phyloP scores from a whole-genome alignment of 345 rosid species.

The Isatis tinctoria region DNA sequence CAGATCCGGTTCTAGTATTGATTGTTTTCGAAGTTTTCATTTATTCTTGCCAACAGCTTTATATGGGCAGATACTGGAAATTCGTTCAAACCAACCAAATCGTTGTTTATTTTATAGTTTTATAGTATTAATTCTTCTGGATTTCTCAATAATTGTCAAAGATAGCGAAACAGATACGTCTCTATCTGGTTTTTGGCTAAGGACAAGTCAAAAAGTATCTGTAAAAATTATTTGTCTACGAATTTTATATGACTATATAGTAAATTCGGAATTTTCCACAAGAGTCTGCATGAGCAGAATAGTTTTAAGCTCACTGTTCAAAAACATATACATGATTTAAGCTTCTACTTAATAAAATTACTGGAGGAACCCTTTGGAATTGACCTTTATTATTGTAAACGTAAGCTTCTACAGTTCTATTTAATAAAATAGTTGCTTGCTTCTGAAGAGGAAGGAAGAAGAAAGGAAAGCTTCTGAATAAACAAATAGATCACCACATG shows the following conservation, averaged over 20 bases:
- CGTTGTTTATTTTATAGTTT: neutral
- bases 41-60: neutral
- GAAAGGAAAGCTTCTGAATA: too few relatives aligned
- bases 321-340: neutral
- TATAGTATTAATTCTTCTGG: neutral
- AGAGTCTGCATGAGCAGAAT: neutral
- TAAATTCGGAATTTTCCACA: neutral
- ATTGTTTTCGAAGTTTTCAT: neutral
- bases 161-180: neutral
- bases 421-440: too few relatives aligned
- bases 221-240: neutral
- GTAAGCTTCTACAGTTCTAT: too few relatives aligned
- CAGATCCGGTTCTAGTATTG: too few relatives aligned
- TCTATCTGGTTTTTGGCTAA: neutral
- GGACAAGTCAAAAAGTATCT: neutral
- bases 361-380: too few relatives aligned
- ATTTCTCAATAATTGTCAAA: neutral
- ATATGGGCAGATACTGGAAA: neutral
- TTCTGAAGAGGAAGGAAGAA: too few relatives aligned
- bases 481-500: too few relatives aligned
- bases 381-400: too few relatives aligned
- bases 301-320: neutral
- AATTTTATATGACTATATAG: neutral
- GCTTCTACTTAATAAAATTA: too few relatives aligned
- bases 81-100: neutral